Evolutionary conservation across 2,329 filamentous ascomycete species (phyloP), one percentile per base, ranked within the genome.

Genomic region (Aquanectria penicillioides): DNA sequence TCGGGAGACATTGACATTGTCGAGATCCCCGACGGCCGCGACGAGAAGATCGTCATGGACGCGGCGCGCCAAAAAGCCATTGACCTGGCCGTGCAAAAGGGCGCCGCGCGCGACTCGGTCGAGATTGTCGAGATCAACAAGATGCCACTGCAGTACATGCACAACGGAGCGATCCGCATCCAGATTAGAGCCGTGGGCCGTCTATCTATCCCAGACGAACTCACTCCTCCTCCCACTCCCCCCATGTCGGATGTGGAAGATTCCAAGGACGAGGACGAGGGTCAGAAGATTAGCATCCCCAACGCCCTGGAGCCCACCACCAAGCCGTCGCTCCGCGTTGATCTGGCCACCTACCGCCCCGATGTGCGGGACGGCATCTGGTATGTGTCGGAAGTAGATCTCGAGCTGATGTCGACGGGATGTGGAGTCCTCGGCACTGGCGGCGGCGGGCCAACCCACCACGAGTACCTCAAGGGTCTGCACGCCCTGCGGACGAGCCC

Each of bases 1-100:
- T 80, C 80, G 3, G 83, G 82, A 0, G 79, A 80, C 9, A 73
- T 86, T 2, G 84, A 87, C 53, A 72, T 80, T 2, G 80, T 86
- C n/a, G 77, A 82, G 59, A 78, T 81, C 9, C 64, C 79, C 13
- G 75, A 78, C 18, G 75, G 74, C 4, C 74, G 74, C 2, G 67
- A 75, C 3, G 73, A 77, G 25, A 73, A 76, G 51, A 69, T 70
- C 0, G 72, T 80, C 1, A 71, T 81, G 3, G 73, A 75, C 18
- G 76, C 75, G 5, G 79, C 78, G 0, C 74, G 76, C 17, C 68
- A 77, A 28, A 72, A 69, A 17, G 74, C 74, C 6, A 64, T 73
- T 6, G 67, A 71, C 13, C 41, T 66, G 12, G 74, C 74, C 5
- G 62, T 75, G 18, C 62, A 70, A 11, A 74, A 73, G 25, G 74